Evolutionary conservation across 2,329 filamentous ascomycete genomes (phyloP), one percentile per base, ranked within the genome.

Genomic region (Orbilia brochopaga): DNA sequence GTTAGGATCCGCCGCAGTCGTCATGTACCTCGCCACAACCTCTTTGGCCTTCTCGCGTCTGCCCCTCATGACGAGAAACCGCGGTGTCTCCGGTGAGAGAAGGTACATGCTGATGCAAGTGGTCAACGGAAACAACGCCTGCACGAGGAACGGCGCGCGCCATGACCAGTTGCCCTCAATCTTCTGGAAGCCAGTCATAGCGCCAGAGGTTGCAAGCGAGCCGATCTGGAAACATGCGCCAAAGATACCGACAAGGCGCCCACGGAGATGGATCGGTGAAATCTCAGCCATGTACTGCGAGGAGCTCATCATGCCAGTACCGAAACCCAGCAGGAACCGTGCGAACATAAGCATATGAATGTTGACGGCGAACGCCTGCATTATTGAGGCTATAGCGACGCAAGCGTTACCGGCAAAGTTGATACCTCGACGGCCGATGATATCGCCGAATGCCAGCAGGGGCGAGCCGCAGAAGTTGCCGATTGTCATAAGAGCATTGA

Each of bases 351-450:
- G 80, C 72, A 78, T 78, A 0, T 74, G 53, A 11, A 80, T 56
- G 17, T 70, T 70, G 30, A 70, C 66, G 13, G 66, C 59, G 42
- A 70, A 70, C 0, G 66, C 66, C 67, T 82, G 81, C 66, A 82
- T 74, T 11, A 82, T 75, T 2, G 81, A 80, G 3, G 81, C 80
- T n/a, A 80, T 74, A 30, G 83, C 77, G n/a, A 83, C 81, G 50
- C 83, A 78, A 21, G 76, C 67, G 54, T 83, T 83, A 2, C 82
- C 82, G 8, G 79, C 53, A 54, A 83, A 83, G 72, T 82, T 83
- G 76, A 82, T 79, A 4, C 82, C 82, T 67, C 83, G 81, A 61
- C 83, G 81, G 50, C 84, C 83, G 74, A 84, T 81, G 6, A 83
- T 79, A 76, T 85, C 83, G 72, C 82, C 81, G 6, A 84, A 79